Evolutionary conservation across 331 rosid genomes (phyloP), one percentile per base, ranked within the genome.

Genomic region (Pyracantha coccinea): DNA sequence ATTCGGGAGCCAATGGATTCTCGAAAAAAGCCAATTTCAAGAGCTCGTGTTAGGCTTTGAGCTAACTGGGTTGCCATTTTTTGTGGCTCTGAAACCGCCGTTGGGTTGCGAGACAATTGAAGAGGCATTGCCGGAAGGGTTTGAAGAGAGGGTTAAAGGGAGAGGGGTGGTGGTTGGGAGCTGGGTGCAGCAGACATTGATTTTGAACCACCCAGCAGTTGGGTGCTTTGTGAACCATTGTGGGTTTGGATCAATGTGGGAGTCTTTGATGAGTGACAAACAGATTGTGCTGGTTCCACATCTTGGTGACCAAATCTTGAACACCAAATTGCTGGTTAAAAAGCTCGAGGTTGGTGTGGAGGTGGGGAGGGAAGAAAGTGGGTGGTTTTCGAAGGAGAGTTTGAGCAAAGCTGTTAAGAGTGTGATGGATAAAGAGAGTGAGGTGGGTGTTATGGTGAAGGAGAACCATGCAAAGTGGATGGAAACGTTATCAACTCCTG

Each of bases 191-290:
- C 96, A 88, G 41, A 81, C 89, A 31, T 53, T 80, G 86, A 85
- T 90, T 7, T 72, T 88, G 69, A 71, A 74, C 0, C 88, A 90
- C 8, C 28, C 50, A 3, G 21, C 86, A 0, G 80, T 86, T 23
- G 96, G 93, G 44, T 88, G 93, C 66, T 90, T 88, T 62, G 91
- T 90, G 76, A 86, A 33, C 7, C 93, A 90, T 4, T 90, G 96
- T 75, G 93, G 88, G 15, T 88, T 83, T 32, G 91, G 96, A 8
- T 85, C 93, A 0, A 81, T 90, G 91, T 86, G 91, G 96, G 50
- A 88, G 69, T 83, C 88, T 17, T 52, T 90, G 66, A 71, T 88
- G 86, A 86, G 85, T 62, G 85, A 87, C 1, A 73, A 77, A 0
- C 90, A 83, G 66, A 86, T 88, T 21, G 88, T 90, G 64, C 7